Base-by-base conservation (phyloP, 495 filamentous ascomycete genomes). In the Glutinoglossum americanum region DNA sequence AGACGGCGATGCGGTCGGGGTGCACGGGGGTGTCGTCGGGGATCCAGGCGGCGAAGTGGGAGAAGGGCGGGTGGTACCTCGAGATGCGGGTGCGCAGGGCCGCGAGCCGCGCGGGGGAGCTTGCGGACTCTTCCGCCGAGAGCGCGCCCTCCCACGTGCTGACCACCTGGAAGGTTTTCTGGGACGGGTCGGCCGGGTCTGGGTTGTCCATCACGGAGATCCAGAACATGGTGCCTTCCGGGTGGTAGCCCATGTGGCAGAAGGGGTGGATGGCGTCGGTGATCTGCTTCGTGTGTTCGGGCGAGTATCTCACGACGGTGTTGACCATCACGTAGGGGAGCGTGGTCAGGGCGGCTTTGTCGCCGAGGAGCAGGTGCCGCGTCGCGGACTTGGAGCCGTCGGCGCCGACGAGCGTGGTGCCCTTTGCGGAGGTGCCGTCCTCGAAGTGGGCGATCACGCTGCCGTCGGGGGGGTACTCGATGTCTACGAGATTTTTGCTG, bases 171-270 rank as follows among this genome's bases (percentile, higher is more conserved):
- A 21, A 53, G 26, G 28, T 15, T 27, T 32, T 27, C 11, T 27
- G 28, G 23, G 23, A 13, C 6, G 13, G 2, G 13, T 27, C 23
- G 49, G 3, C 23, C 2, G 49, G 23, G 26, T 27, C 23, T 13
- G 49, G 49, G 49, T 53, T 53, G 26, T 53, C 49, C 49, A 53
- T 53, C 1, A 53, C 49, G 3, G 49, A 53, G 60, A 76, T 80
- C 64, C 73, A 82, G 0, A 81, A 58, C 63, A 75, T 83, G 4
- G 74, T 70, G 27, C 76, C 68, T 11, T 79, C 75, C 13, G 70
- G 66, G 0, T 80, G 78, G 54, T 81, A 72, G 3, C 73, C 70
- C 0, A 79, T 78, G 53, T 82, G 78, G 49, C 83, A 76, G 44
- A 84, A 76, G 26, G 74, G 75, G 0, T 79, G 78, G 54, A 83